phyloP scores from a whole-genome alignment of 306 rosid genomes.

The Macrotyloma uniflorum region DNA sequence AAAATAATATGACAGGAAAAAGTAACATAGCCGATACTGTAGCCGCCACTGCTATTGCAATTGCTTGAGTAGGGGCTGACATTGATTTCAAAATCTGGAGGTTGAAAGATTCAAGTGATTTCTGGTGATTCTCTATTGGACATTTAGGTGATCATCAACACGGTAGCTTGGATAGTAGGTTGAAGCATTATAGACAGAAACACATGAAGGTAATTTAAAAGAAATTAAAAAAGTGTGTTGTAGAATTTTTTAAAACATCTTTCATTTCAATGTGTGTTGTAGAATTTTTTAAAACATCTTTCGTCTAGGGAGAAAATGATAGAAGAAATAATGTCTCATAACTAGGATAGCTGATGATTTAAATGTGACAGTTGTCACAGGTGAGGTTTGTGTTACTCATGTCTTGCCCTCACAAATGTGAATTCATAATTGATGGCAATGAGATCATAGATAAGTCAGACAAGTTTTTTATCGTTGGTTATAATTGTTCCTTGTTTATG shows the following conservation, averaged over 20 bases:
- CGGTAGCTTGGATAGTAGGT: too few relatives aligned
- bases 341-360: neutral
- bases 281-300: too few relatives aligned
- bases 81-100: too few relatives aligned
- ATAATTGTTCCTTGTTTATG: constrained; percentile 11
- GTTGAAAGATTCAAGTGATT: too few relatives aligned
- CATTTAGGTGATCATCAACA: too few relatives aligned
- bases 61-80: constrained; percentile 31
- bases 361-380: constrained; percentile 51
- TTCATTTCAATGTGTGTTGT: too few relatives aligned
- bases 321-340: neutral
- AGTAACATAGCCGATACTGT: constrained; percentile 44
- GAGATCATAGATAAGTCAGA: neutral
- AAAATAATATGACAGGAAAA: constrained; percentile 38
- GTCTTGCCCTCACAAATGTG: neutral
- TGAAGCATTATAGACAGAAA: too few relatives aligned
- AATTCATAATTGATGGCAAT: neutral
- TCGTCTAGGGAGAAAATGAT: too few relatives aligned
- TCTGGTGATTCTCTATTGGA: too few relatives aligned
- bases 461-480: constrained; percentile 2
- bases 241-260: too few relatives aligned
- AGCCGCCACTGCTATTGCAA: constrained; percentile 42
- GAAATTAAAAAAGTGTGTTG: too few relatives aligned
- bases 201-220: too few relatives aligned
- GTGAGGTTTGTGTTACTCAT: constrained; percentile 16